Evolutionary conservation across 495 filamentous ascomycete species (phyloP).

Genomic region (Saxophila tyrrhenica): DNA sequence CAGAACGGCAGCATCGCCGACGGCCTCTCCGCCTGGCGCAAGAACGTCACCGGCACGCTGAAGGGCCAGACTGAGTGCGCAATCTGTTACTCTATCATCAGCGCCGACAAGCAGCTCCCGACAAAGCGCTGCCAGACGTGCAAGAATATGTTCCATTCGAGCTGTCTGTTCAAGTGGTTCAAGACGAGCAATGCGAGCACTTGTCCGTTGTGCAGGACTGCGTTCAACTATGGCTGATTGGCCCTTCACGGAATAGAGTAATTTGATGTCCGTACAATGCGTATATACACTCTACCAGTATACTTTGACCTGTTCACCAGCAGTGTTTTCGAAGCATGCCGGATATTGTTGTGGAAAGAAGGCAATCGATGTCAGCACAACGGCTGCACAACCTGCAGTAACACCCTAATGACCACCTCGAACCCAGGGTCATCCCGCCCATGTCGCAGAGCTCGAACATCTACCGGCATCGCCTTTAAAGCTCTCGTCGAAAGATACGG

Average conservation of each 20-base stretch:
- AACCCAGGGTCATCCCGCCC: not conserved
- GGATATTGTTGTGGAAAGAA: no score
- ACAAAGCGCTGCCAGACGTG: conserved; percentile 87
- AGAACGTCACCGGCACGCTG: conserved; percentile 72
- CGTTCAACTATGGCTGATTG: no score
- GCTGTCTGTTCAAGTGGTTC: conserved; percentile 93
- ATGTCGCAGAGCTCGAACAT: not conserved
- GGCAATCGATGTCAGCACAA: no score
- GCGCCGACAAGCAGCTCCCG: conserved; percentile 73
- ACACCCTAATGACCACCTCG: not conserved
- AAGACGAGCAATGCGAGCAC: conserved; percentile 78
- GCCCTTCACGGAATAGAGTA: no score
- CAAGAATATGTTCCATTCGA: conserved; percentile 83
- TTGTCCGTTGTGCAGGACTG: conserved; percentile 81
- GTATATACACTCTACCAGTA: no score
- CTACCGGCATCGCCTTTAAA: not conserved
- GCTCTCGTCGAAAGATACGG: not conserved
- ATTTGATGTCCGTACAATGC: no score
- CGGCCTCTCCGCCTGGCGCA: conserved; percentile 67
- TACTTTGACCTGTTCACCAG: no score
- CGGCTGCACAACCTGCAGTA: not conserved
- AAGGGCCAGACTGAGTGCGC: conserved; percentile 93
- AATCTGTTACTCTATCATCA: conserved; percentile 92
- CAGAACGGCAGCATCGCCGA: conserved; percentile 73
- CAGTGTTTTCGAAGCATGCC: no score